phyloP scores from a whole-genome alignment of 352 stramenopile species.

The Pythium phragmitis region DNA sequence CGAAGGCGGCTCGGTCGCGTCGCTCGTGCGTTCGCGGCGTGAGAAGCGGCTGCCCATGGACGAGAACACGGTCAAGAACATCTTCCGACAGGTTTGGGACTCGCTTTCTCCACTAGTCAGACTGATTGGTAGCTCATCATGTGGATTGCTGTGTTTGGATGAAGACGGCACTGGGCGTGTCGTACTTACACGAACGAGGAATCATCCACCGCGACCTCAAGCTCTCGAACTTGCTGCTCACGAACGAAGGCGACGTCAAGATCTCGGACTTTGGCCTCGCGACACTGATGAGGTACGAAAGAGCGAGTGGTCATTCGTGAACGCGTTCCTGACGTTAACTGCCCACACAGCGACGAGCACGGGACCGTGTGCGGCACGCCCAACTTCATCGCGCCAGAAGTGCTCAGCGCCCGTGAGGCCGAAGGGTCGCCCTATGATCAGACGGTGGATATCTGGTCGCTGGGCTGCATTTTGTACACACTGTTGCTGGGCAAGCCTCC shows the following conservation, averaged over 20 bases:
- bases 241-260: conserved; percentile 47
- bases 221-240: conserved; percentile 73
- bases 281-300: conserved; percentile 43
- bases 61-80: conserved; percentile 40
- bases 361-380: conserved; percentile 77
- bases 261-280: conserved; percentile 82
- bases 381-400: conserved; percentile 82
- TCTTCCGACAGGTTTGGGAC: conserved; percentile 51
- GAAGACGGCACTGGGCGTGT: conserved; percentile 44
- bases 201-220: conserved; percentile 82
- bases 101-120: neutral
- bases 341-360: conserved; percentile 39
- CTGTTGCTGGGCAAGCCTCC: conserved; percentile 62
- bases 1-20: conserved; percentile 45
- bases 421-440: conserved; percentile 43
- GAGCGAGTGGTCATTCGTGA: neutral
- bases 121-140: neutral
- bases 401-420: conserved; percentile 37
- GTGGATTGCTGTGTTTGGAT: neutral
- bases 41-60: conserved; percentile 30
- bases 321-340: neutral
- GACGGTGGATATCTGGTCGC: conserved; percentile 76
- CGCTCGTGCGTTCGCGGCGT: conserved; percentile 37
- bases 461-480: conserved; percentile 79
- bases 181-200: conserved; percentile 54